Percentiles rank a stretch among this genome's conserved stretches.
Evolutionary conservation across 805 yeast species (phyloP).

Genomic region (Kodamaea laetipori): DNA sequence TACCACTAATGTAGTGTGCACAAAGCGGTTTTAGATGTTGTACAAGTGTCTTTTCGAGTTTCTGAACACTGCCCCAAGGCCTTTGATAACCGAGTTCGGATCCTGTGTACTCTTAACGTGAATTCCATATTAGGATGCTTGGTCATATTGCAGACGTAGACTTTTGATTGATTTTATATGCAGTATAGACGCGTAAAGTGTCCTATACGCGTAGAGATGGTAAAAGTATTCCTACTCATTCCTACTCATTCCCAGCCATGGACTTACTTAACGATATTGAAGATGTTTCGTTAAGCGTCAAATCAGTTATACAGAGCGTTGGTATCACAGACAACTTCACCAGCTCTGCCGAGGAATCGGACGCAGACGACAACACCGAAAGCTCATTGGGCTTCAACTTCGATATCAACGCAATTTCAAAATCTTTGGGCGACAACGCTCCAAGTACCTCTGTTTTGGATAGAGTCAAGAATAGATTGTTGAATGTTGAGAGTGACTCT

Average conservation of each 20-base stretch:
- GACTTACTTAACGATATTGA: conserved; percentile 17
- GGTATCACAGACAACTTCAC: background rate
- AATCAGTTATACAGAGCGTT: background rate
- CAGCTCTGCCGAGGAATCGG: background rate
- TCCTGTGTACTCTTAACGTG: no score
- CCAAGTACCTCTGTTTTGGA: conserved; percentile 5
- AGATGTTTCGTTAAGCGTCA: conserved; percentile 11
- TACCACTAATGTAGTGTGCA: no score
- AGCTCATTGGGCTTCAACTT: background rate
- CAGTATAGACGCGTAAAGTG: no score
- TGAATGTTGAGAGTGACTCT: background rate
- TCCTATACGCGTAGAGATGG: no score
- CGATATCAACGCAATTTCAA: conserved; percentile 2
- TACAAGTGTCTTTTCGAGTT: no score
- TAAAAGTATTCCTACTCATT: no score
- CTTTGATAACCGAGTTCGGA: no score
- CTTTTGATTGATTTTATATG: no score
- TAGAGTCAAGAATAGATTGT: conserved; percentile 11
- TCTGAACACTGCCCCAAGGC: no score
- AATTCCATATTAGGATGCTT: no score
- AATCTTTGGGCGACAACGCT: background rate
- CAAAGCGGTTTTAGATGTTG: no score
- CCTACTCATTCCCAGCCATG: conserved; percentile 9
- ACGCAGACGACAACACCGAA: background rate
- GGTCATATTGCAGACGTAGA: no score